phyloP scores from a whole-genome alignment of 2,329 filamentous ascomycete species.

The Claviceps digitariae region DNA sequence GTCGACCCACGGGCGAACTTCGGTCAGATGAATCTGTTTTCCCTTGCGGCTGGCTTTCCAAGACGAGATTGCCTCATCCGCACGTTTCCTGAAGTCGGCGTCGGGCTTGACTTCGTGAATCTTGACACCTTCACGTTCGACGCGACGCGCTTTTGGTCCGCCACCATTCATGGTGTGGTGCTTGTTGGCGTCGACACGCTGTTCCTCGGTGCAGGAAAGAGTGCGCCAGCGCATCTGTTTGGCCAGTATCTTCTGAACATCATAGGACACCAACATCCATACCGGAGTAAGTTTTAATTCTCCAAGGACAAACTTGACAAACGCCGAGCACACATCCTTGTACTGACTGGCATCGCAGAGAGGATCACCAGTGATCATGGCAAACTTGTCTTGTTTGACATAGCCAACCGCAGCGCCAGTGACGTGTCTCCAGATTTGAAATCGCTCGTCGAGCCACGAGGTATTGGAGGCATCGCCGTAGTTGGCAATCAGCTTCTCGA shows the following conservation, averaged over 20 bases:
- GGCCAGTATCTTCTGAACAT: conserved; percentile 67
- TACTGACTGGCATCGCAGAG: conserved; percentile 73
- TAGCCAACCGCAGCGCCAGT: conserved; percentile 80
- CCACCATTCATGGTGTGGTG: conserved; percentile 44
- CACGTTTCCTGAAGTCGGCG: conserved; percentile 53
- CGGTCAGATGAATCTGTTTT: conserved; percentile 75
- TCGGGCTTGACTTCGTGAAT: conserved; percentile 60
- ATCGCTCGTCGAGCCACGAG: conserved; percentile 82
- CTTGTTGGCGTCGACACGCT: conserved; percentile 69
- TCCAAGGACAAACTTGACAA: conserved; percentile 61
- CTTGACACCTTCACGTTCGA: conserved; percentile 73
- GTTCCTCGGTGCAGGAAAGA: conserved; percentile 76
- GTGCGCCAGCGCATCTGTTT: conserved; percentile 76
- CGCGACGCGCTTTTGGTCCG: conserved; percentile 63
- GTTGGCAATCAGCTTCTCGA: conserved; percentile 85
- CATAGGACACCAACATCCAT: conserved; percentile 77
- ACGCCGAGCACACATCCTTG: conserved; percentile 56
- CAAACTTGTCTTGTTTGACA: conserved; percentile 61
- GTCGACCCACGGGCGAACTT: conserved; percentile 82
- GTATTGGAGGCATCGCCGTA: conserved; percentile 92
- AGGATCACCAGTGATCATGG: conserved; percentile 76
- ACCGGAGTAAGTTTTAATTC: conserved; percentile 61
- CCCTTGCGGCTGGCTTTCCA: conserved; percentile 75
- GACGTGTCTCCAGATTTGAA: conserved; percentile 73
- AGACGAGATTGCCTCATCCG: conserved; percentile 59